A percentile compares a stretch with the other conserved stretches of the same genome.
Conservation (phyloP, 129 eudicot genomes). For the Cynara cardunculus region DNA sequence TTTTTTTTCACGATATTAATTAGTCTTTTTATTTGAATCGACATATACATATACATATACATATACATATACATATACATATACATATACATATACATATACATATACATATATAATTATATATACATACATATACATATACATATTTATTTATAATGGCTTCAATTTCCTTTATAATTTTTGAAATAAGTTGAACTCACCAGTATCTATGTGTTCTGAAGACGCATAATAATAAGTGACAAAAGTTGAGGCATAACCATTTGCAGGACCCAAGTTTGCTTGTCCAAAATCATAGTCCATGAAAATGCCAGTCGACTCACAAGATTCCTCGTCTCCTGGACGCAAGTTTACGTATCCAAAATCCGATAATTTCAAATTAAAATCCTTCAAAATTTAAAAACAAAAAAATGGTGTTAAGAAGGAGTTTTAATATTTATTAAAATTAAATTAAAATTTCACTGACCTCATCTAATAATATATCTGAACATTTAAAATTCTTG, state of each 20-base stretch:
- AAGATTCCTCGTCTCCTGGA: neutral
- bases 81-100: no score
- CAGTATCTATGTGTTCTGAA: conserved; percentile 77
- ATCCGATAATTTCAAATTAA: conserved; percentile 29
- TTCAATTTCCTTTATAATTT: no score
- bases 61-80: no score
- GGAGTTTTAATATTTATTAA: neutral
- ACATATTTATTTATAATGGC: no score
- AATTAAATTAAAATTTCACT: neutral
- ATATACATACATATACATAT: no score
- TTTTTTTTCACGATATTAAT: no score
- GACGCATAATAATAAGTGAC: conserved; percentile 84
- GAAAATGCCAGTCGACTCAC: neutral
- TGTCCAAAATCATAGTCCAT: conserved; percentile 9
- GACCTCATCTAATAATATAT: conserved; percentile 22
- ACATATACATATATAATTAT: no score
- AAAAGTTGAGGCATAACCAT: conserved; percentile 67
- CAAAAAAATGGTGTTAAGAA: no score
- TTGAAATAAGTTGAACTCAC: conserved; percentile 23
- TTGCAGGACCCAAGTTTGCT: conserved; percentile 62
- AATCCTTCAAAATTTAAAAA: conserved; percentile 22
- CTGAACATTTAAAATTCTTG: conserved; percentile 16
- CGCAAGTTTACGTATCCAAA: conserved; percentile 20
- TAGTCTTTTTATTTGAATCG: no score
- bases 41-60: no score